Conservation (phyloP, 2,329 filamentous ascomycete genomes). For the Alternaria brassicae region DNA sequence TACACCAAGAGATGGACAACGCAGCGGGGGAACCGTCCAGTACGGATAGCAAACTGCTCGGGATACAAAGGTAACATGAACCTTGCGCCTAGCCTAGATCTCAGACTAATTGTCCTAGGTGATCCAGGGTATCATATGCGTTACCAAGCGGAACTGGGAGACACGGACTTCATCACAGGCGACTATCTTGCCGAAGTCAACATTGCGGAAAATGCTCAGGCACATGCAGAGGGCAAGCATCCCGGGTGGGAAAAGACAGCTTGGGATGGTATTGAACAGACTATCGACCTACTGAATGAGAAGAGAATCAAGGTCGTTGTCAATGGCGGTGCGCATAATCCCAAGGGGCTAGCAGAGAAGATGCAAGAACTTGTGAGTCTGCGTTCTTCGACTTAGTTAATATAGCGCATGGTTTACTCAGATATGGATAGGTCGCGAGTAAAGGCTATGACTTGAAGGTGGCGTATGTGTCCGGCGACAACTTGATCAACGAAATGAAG, state of each 20-base stretch:
- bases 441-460: constrained; percentile 51
- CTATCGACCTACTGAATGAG: constrained; percentile 55
- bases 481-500: constrained; percentile 50
- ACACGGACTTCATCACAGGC: constrained; percentile 52
- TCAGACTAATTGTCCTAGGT: constrained; percentile 24
- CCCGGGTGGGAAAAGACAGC: constrained; percentile 57
- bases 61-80: constrained; percentile 39
- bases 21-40: constrained; percentile 40
- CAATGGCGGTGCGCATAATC: constrained; percentile 65
- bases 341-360: constrained; percentile 59
- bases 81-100: background rate
- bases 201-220: constrained; percentile 55
- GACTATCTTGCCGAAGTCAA: constrained; percentile 57
- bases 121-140: constrained; percentile 51
- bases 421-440: constrained; percentile 38
- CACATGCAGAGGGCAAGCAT: constrained; percentile 51
- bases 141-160: constrained; percentile 44
- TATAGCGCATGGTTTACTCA: background rate
- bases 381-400: background rate
- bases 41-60: constrained; percentile 51
- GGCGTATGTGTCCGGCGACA: constrained; percentile 57
- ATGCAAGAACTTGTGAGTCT: constrained; percentile 49
- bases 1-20: constrained; percentile 38
- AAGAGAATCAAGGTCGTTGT: constrained; percentile 63
- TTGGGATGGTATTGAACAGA: constrained; percentile 58